Evolutionary conservation across 2,329 filamentous ascomycete genomes (phyloP).

Genomic region (Aspergillus phoenicis): DNA sequence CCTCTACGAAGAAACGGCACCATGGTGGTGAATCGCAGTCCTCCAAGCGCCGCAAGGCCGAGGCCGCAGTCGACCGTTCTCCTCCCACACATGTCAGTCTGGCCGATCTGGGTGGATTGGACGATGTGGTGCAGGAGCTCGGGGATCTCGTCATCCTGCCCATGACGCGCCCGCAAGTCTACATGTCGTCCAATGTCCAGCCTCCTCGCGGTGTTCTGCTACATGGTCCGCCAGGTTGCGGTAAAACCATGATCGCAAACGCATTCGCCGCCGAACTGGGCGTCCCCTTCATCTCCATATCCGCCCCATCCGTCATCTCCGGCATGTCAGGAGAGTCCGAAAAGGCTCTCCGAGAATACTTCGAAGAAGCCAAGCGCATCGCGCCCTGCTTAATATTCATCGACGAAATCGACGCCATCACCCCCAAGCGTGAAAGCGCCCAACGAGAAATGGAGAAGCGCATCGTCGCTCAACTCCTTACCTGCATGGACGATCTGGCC

Average conservation of each 20-base stretch:
- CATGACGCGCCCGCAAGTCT: conserved; percentile 68
- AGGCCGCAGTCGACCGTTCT: conserved; percentile 60
- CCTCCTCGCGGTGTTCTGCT: conserved; percentile 75
- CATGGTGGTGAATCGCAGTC: conserved; percentile 65
- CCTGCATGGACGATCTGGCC: conserved; percentile 81
- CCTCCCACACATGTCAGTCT: conserved; percentile 70
- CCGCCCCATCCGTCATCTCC: conserved; percentile 77
- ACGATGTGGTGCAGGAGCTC: conserved; percentile 69
- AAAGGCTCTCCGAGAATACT: conserved; percentile 80
- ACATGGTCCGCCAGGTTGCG: conserved; percentile 82
- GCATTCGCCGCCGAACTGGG: conserved; percentile 75
- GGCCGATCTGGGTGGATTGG: conserved; percentile 74
- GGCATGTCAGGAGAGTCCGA: conserved; percentile 90
- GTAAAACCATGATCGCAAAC: conserved; percentile 82
- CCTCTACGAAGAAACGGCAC: conserved; percentile 58
- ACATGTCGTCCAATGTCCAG: conserved; percentile 65
- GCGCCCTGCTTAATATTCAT: conserved; percentile 91
- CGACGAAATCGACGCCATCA: conserved; percentile 89
- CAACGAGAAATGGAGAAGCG: conserved; percentile 88
- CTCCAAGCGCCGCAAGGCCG: conserved; percentile 65
- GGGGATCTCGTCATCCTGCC: conserved; percentile 73
- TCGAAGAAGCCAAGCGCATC: conserved; percentile 81
- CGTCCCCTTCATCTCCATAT: conserved; percentile 78
- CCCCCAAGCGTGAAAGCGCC: conserved; percentile 78
- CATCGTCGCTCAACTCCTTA: conserved; percentile 78